Base-by-base conservation (phyloP, 768 basidiomycete genomes). In the Pluteus cervinus region DNA sequence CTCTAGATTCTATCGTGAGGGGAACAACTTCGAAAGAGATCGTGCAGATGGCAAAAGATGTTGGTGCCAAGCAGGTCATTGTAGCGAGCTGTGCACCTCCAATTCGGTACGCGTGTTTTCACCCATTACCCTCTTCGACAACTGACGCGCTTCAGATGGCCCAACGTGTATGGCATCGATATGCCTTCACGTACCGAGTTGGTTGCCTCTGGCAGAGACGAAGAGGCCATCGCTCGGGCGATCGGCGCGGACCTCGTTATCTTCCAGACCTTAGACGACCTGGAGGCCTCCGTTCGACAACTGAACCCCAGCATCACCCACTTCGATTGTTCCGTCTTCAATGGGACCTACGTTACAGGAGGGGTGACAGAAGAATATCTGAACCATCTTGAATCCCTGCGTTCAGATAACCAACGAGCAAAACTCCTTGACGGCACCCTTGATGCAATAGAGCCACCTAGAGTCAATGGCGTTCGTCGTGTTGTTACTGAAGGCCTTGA, bases 21-120 rank as follows among this genome's bases (percentile, higher is more conserved):
- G 96, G 96, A 4, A 99, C 96, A 1, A 99, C 96, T 0, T 98
- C 94, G 10, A 94, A 89, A 55, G 96, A 99, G 58, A 99, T 99
- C 45, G 76, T 99, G 17, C 93, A 97, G 57, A 98, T 99, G 93
- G 96, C 94, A 14, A 93, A 93, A 55, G 96, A 99, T 52, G 96
- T 96, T 11, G 96, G 96, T 11, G 94, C 96, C 12, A 91, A 86
- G 60, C 88, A 86, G 49, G 90, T 99, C 51, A 84, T 97, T 45
- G 81, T 98, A 31, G 96, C 96, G 1, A 94, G 91, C 34, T 98
- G 96, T 54, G 90, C 96, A 6, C 96, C 96, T 5, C 90, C 96
- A 1, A 98, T 99, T 50, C 78, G 93, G 78, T 88, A 43, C 28
- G 68, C 49, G 16, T n/a, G 9, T 12, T 20, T 22, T 17, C 8